Conservation (phyloP, 176 grass and related monocot species). For the Oryza longistaminata region DNA sequence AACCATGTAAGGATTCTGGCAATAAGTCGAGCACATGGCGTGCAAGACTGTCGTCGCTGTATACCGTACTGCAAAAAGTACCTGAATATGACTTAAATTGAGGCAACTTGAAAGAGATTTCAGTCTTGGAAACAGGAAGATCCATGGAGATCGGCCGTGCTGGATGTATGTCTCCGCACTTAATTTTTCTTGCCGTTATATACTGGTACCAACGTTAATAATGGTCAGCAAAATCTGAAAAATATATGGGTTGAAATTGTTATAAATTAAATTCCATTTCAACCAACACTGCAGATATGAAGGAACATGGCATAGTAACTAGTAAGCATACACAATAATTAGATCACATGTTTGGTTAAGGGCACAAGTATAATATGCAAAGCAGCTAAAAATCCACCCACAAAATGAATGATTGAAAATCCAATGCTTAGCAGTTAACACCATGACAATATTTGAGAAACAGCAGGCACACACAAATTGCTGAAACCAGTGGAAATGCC, state of each 20-base stretch:
- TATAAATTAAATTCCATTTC: background rate
- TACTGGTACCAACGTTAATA: background rate
- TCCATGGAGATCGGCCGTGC: background rate
- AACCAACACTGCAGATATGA: background rate
- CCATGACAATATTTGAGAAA: background rate
- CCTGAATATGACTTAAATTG: constrained; percentile 40
- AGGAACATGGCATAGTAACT: too few species aligned
- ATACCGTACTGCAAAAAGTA: constrained; percentile 34
- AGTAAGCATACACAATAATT: background rate
- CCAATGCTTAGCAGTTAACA: background rate
- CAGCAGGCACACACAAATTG: constrained; percentile 10
- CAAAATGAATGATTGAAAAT: background rate
- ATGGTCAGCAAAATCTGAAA: background rate
- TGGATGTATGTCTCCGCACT: background rate
- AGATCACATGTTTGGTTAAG: background rate
- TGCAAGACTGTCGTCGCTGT: constrained; percentile 7
- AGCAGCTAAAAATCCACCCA: background rate
- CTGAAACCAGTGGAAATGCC: background rate
- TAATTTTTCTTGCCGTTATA: background rate
- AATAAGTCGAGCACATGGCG: constrained; percentile 42
- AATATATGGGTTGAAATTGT: background rate
- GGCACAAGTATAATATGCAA: background rate
- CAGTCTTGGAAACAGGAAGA: background rate
- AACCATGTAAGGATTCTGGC: background rate
- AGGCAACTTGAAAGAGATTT: constrained; percentile 23